A percentile compares a stretch with the other conserved stretches of the same genome.
Evolutionary conservation across 805 yeast species (phyloP).

Genomic region (Candida ulmi): DNA sequence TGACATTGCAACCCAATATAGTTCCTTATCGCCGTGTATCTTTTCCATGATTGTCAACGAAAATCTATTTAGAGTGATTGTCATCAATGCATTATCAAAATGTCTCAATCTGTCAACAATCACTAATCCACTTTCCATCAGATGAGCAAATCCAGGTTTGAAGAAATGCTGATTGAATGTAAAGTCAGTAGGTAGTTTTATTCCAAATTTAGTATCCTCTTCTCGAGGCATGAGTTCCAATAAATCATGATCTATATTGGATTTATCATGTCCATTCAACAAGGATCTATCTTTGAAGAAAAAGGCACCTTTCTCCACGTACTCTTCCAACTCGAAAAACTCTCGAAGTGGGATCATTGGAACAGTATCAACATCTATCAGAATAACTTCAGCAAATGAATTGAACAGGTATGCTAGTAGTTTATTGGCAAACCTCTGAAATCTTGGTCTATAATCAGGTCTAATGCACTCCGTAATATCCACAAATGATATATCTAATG

Average conservation of each 20-base stretch:
- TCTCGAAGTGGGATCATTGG: conserved; percentile 32
- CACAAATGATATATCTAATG: conserved; percentile 25
- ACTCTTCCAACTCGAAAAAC: conserved; percentile 29
- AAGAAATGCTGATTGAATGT: conserved; percentile 12
- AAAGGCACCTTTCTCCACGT: conserved; percentile 28
- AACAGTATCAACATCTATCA: conserved; percentile 51
- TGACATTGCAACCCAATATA: conserved; percentile 28
- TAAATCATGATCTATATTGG: neutral
- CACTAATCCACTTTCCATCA: conserved; percentile 25
- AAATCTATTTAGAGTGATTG: conserved; percentile 19
- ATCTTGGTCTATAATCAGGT: conserved; percentile 6
- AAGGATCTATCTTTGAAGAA: conserved; percentile 38
- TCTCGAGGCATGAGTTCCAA: conserved; percentile 9
- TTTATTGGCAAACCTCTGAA: conserved; percentile 35
- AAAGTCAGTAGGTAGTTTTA: neutral
- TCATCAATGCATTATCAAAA: conserved; percentile 21
- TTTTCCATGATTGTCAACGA: conserved; percentile 23
- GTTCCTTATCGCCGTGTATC: conserved; percentile 30
- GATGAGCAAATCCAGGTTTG: conserved; percentile 7
- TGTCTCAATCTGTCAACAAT: conserved; percentile 17
- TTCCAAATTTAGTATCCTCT: neutral
- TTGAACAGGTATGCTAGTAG: conserved; percentile 52
- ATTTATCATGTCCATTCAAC: neutral
- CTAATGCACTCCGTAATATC: conserved; percentile 4
- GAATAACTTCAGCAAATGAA: conserved; percentile 42